Base-by-base conservation (phyloP, 225 moss, liverwort and hornwort species). In the Physcomitrellopsis africana region DNA sequence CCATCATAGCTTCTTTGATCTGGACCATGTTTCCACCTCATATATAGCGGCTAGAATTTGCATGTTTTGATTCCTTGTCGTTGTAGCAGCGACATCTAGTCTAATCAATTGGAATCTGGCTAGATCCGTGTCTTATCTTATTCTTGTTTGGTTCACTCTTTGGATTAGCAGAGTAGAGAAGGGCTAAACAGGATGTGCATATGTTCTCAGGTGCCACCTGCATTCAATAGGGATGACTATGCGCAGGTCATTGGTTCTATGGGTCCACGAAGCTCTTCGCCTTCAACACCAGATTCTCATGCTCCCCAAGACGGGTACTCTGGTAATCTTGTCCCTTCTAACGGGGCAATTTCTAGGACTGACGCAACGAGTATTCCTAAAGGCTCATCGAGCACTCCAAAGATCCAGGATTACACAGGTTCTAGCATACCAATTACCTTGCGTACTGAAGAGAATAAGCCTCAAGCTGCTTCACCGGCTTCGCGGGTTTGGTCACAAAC, bases 401-500 rank as follows among this genome's bases (percentile, higher is more conserved):
- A 59, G 29, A 71, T 74, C 69, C 81, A 73, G n/a, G 51, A 9
- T 56, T 60, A 18, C 53, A 24, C 70, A 68, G 26, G 69, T n/a
- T 73, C 88, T 23, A 81, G 58, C 60, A 69, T 80, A 51, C 73
- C 80, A 17, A 70, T 68, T 43, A 77, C 67, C 46, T 72, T 81
- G 24, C 84, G 72, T 74, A 67, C 76, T 13, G 78, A 81, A 77
- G 86, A 92, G 53, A 82, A 58, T 41, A 84, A 82, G 60, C 54
- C 79, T 65, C 81, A 75, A 69, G 60, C 23, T 69, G 46, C 67
- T 60, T 69, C 78, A 18, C 76, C 83, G 77, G 59, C 51, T 54
- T 37, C 7, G 4, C 32, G 32, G 82, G 77, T 63, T 53, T 51
- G 77, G 67, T 37, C 76, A 37, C 32, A 37, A 51, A 71, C 41